A percentile compares a stretch with the other conserved stretches of the same genome.
Conservation (phyloP, 768 basidiomycete species). For the Phanerochaete sordida region DNA sequence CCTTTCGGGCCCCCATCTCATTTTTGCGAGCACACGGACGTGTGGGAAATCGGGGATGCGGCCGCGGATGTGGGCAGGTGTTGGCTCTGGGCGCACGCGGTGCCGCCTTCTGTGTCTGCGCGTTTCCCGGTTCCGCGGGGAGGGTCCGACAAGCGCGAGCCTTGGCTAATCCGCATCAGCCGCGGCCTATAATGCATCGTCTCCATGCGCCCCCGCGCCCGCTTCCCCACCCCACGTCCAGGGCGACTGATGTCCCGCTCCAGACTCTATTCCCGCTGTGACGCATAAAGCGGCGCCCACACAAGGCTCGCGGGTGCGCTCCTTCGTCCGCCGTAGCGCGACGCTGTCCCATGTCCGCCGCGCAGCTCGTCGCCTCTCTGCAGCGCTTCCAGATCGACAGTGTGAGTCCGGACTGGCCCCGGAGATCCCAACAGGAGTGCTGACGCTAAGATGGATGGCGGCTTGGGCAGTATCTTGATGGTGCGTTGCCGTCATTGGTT, state of each 20-base stretch:
- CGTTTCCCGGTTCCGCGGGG: too few species aligned
- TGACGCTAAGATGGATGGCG: neutral
- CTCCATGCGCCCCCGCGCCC: too few species aligned
- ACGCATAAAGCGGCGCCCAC: neutral
- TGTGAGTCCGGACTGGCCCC: neutral
- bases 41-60: conserved; percentile 12
- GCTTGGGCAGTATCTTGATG: neutral
- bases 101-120: too few species aligned
- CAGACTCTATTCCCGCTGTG: neutral
- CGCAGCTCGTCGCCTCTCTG: neutral
- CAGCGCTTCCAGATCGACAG: neutral
- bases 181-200: too few species aligned
- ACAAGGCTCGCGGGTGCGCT: neutral
- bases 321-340: too few species aligned
- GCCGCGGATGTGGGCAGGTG: too few species aligned
- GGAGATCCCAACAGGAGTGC: neutral
- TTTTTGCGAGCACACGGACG: too few species aligned
- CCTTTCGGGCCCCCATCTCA: too few species aligned
- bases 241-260: neutral
- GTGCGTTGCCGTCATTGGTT: neutral
- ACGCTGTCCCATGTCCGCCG: neutral
- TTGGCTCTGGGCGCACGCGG: too few species aligned
- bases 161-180: too few species aligned
- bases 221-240: too few species aligned
- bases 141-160: too few species aligned